Percentiles rank a stretch among this genome's conserved stretches.
These are phyloP conservation scores for Diaporthe australafricana DNA, from an alignment of 2,329 filamentous ascomycete species.

Conservation along the genomic window DNA sequence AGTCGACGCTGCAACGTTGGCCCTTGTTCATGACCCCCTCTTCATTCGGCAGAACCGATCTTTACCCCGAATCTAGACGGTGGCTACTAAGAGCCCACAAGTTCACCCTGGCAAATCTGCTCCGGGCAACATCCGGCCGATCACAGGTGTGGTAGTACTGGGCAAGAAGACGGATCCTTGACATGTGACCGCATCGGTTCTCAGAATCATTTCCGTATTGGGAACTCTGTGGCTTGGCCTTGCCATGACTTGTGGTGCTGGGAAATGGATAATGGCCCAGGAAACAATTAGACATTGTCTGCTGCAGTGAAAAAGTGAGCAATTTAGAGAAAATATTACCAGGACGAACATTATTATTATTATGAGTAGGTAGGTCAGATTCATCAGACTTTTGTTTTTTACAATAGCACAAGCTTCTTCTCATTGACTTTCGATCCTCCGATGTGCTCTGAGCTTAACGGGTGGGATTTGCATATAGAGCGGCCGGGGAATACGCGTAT, in stretches of 20 bases:
- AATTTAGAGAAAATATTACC: background rate
- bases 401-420: background rate
- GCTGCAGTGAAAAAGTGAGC: background rate
- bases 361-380: too few relatives aligned
- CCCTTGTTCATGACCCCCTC: background rate
- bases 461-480: background rate
- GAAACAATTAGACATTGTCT: background rate
- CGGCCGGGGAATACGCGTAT: background rate
- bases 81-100: background rate
- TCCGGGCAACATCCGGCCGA: background rate
- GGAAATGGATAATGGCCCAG: background rate
- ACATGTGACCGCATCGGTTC: background rate
- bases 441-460: background rate
- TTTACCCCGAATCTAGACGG: background rate
- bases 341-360: background rate
- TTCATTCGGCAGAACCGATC: background rate
- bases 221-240: background rate
- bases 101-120: background rate
- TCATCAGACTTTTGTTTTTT: background rate
- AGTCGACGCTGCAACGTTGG: background rate
- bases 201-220: background rate
- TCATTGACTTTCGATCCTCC: background rate
- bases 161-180: background rate
- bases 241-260: background rate
- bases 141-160: background rate